Conservation (phyloP, 192 early-diverging fungal species). For the Rhizoclosmatium globosum region DNA sequence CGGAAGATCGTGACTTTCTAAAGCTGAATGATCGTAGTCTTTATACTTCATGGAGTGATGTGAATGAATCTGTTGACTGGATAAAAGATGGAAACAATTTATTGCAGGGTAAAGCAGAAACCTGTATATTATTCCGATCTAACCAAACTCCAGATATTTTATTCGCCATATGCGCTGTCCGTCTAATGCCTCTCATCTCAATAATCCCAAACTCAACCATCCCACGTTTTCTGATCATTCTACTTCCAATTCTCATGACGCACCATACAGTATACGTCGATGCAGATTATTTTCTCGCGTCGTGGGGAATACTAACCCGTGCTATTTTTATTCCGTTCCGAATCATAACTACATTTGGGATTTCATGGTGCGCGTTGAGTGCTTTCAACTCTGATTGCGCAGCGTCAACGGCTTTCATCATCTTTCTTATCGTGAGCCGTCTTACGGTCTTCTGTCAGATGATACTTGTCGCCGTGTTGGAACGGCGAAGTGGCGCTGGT, state of each 20-base stretch:
- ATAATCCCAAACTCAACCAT: neutral
- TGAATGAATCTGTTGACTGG: no score
- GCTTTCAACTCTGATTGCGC: slow-evolving; percentile 17
- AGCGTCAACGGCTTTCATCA: neutral
- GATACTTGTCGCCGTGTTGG: neutral
- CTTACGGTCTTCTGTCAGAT: neutral
- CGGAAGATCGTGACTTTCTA: neutral
- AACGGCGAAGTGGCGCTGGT: neutral
- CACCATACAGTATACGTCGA: slow-evolving; percentile 26
- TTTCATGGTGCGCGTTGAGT: slow-evolving; percentile 8
- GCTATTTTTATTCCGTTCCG: neutral
- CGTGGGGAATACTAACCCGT: neutral
- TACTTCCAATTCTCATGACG: slow-evolving; percentile 13
- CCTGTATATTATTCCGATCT: no score
- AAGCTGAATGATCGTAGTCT: neutral
- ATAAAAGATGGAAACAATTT: neutral
- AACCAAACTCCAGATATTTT: neutral
- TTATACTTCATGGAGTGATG: neutral
- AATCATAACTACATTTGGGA: neutral
- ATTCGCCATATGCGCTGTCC: slow-evolving; percentile 3
- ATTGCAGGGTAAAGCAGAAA: neutral
- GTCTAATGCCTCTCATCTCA: neutral
- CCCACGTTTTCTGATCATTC: slow-evolving; percentile 2
- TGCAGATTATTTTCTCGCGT: neutral
- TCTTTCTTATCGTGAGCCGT: neutral